Base-by-base conservation (phyloP, 148 eudicot genomes). In the Persicaria tinctoria region DNA sequence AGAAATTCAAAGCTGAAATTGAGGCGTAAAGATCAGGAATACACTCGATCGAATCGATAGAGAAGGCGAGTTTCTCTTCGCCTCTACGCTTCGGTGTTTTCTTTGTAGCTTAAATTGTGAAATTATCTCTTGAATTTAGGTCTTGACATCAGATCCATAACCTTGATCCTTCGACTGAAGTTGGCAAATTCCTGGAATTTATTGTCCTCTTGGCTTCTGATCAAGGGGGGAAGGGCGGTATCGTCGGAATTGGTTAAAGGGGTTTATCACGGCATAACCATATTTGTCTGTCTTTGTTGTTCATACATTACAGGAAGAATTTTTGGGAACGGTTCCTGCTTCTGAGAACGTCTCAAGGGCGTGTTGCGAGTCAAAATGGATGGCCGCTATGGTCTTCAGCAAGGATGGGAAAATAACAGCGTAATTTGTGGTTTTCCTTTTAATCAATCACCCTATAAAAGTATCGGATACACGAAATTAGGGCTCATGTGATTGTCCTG, bases 351-450 rank as follows among this genome's bases (percentile, higher is more conserved):
- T 82, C 83, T 81, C 84, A 88, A 84, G 83, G 79, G 70, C 79
- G 79, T 80, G 76, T 73, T 75, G 77, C 86, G 74, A 84, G 86
- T 83, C 78, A 95, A 64, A 57, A 66, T 95, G 99, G 99, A 95
- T 81, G 94, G 99, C 80, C 99, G 96, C 91, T 95, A 90, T 90
- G 96, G 92, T 85, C 92, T 76, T 80, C 99, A 89, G 89, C 99
- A 89, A 84, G 93, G 99, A 92, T 95, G 99, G 99, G 99, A 95
- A 84, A 92, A 95, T 92, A 92, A 92, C 99, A 95, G 99, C 99
- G 99, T 95, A 89, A 95, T 95, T 60, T 92, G 94, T 92, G 96
- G 99, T 90, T 95, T 90, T 87, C 84, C 86, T 86, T 82, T 92
- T 95, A 88, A 90, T 92, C 97, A 90, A 96, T 87, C 92, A 63